Conservation (phyloP, 495 filamentous ascomycete genomes). For the Oidiodendron maius region DNA sequence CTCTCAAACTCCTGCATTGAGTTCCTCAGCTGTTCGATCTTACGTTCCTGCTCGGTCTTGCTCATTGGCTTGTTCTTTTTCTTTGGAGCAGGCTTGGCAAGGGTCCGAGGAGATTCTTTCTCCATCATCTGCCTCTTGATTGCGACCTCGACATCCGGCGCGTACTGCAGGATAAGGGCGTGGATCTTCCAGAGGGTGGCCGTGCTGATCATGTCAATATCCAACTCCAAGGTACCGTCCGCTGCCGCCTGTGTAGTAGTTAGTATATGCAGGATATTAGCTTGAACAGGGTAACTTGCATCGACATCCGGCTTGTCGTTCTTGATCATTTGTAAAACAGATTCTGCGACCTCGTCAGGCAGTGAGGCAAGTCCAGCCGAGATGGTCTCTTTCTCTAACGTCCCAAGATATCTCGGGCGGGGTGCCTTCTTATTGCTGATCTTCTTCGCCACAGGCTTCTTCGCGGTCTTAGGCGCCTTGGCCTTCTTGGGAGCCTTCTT, state of each 20-base stretch:
- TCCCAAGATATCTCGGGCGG: constrained; percentile 48
- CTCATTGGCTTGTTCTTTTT: constrained; percentile 99
- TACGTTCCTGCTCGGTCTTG: constrained; percentile 84
- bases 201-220: constrained; percentile 78
- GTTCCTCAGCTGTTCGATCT: constrained; percentile 72
- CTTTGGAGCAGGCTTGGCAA: constrained; percentile 53
- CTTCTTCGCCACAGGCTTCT: constrained; percentile 29
- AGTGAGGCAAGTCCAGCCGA: constrained; percentile 72
- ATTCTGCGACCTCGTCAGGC: constrained; percentile 63
- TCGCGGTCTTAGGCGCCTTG: constrained; percentile 23
- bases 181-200: constrained; percentile 71
- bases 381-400: constrained; percentile 79
- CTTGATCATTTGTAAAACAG: constrained; percentile 86
- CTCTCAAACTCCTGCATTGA: constrained; percentile 27
- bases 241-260: constrained; percentile 36
- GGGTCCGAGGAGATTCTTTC: constrained; percentile 36
- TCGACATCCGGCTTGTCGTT: constrained; percentile 72
- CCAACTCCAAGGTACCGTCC: constrained; percentile 83
- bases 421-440: constrained; percentile 33
- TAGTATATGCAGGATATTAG: constrained; percentile 3
- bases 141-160: constrained; percentile 39
- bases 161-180: constrained; percentile 65
- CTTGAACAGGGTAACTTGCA: constrained; percentile 25
- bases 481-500: constrained; percentile 42
- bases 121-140: constrained; percentile 19